These are phyloP conservation scores for Tetraselmis chui DNA, from an alignment of 139 green algal species.

Conservation along the genomic window DNA sequence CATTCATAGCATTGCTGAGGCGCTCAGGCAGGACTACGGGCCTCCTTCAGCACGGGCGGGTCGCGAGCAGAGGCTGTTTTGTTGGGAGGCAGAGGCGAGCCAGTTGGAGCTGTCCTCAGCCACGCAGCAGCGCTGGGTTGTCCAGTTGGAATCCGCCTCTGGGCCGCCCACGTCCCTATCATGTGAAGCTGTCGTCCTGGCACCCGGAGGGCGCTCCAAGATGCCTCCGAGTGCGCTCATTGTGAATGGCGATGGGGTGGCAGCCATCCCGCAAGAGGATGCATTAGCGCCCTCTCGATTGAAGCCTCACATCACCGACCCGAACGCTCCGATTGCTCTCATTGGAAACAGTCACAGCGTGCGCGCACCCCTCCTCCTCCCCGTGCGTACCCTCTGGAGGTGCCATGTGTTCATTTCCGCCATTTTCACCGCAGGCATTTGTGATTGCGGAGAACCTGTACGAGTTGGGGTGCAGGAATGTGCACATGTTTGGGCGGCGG, in stretches of 20 bases:
- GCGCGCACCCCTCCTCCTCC: too few relatives aligned
- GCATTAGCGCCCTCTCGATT: background rate
- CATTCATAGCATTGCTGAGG: background rate
- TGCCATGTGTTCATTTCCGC: too few relatives aligned
- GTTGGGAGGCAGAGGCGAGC: background rate
- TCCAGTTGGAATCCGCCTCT: too few relatives aligned
- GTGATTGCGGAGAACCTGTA: background rate
- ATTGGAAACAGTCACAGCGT: background rate
- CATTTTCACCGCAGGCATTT: background rate
- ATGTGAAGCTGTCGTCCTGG: background rate
- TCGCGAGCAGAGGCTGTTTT: background rate
- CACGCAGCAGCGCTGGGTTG: too few relatives aligned
- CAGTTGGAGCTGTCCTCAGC: background rate
- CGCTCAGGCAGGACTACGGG: background rate
- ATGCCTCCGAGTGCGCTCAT: background rate
- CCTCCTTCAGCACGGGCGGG: too few relatives aligned
- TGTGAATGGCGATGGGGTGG: background rate
- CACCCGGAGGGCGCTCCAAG: background rate
- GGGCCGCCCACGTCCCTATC: too few relatives aligned
- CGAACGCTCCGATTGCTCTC: background rate
- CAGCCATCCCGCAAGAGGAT: background rate
- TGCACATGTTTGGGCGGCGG: background rate
- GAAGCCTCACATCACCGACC: background rate
- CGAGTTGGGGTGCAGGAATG: background rate
- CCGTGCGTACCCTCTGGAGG: too few relatives aligned